Conservation (phyloP, 179 eudicot genomes). For the Corrigiola litoralis region DNA sequence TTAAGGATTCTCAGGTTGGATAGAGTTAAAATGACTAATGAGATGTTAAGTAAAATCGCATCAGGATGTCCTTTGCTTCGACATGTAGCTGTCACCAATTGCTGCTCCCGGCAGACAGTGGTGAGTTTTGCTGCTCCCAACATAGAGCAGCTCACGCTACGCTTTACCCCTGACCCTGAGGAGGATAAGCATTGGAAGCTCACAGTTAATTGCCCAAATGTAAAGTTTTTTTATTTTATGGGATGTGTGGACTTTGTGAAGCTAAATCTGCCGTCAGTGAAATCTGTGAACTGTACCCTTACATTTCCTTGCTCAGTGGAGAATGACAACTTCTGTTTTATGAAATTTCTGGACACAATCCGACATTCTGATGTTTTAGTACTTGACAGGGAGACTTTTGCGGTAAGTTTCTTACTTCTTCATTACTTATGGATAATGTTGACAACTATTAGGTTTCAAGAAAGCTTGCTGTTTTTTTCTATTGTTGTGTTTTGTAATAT, state of each 20-base stretch:
- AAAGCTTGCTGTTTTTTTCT: no score
- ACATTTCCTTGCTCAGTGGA: no score
- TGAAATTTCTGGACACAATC: neutral
- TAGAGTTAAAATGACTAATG: neutral
- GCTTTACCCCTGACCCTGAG: neutral
- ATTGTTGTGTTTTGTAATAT: no score
- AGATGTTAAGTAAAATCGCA: neutral
- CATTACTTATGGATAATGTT: no score
- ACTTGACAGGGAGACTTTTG: neutral
- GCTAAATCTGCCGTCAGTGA: neutral
- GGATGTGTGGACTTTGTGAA: neutral
- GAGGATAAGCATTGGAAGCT: neutral
- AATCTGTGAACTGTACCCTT: neutral
- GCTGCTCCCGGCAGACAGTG: neutral
- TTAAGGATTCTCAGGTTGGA: neutral
- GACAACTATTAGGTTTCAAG: neutral
- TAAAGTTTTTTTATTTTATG: neutral
- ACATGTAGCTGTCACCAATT: neutral
- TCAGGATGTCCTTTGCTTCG: neutral
- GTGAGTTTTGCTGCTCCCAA: neutral
- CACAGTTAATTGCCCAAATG: neutral
- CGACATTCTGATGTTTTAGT: neutral
- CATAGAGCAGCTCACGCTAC: neutral
- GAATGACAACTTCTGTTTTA: no score
- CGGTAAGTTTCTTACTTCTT: neutral